phyloP scores from a whole-genome alignment of 768 basidiomycete genomes.

The Pleurotus ostreatus region DNA sequence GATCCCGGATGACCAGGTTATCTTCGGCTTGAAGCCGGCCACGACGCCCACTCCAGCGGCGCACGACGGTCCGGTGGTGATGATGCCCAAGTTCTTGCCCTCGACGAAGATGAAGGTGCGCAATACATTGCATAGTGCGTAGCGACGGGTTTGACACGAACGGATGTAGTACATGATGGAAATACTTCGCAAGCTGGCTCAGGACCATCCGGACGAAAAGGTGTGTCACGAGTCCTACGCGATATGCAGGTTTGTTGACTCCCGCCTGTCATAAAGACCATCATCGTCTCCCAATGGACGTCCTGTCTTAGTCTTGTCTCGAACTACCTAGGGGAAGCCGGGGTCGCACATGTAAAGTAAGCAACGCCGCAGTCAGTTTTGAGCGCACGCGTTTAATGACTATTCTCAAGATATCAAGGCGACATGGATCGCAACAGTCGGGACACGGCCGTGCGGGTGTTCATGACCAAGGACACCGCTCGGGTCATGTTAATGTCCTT shows the following conservation, averaged over 20 bases:
- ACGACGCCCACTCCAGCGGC: slow-evolving; percentile 25
- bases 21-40: slow-evolving; percentile 29
- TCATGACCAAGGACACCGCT: slow-evolving; percentile 58
- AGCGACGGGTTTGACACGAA: not conserved
- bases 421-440: slow-evolving; percentile 52
- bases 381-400: not conserved
- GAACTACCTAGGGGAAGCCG: slow-evolving; percentile 50
- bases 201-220: slow-evolving; percentile 57
- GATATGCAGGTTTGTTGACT: not conserved
- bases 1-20: slow-evolving; percentile 35
- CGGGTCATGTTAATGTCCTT: slow-evolving; percentile 59
- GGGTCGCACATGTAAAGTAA: slow-evolving; percentile 50
- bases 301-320: slow-evolving; percentile 60
- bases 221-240: slow-evolving; percentile 22
- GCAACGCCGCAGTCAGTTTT: not conserved
- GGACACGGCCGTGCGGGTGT: slow-evolving; percentile 49
- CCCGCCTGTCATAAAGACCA: slow-evolving; percentile 28
- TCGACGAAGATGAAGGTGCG: slow-evolving; percentile 73
- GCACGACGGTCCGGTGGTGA: slow-evolving; percentile 26
- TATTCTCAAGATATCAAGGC: slow-evolving; percentile 49
- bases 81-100: slow-evolving; percentile 55
- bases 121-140: not conserved
- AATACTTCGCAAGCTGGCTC: slow-evolving; percentile 38
- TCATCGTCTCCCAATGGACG: slow-evolving; percentile 74
- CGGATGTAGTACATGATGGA: slow-evolving; percentile 52